Conservation (phyloP, 805 yeast species). For the Ogataea parapolymorpha region DNA sequence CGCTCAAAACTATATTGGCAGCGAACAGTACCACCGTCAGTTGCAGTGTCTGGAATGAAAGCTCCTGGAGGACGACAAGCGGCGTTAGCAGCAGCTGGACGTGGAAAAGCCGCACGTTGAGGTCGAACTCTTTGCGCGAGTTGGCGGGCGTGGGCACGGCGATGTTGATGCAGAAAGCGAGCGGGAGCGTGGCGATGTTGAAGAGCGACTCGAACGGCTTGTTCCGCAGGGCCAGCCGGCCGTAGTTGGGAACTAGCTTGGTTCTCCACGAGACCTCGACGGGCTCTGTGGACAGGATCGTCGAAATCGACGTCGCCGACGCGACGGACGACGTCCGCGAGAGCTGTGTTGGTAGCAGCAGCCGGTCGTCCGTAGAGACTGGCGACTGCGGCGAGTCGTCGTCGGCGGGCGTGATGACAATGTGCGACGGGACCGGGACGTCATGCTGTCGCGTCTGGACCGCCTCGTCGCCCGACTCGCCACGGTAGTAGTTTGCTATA, state of each 20-base stretch:
- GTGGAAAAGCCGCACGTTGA: slow-evolving; percentile 25
- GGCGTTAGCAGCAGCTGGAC: slow-evolving; percentile 30
- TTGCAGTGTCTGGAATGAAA: not conserved
- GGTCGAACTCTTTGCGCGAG: slow-evolving; percentile 17
- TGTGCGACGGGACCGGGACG: slow-evolving; percentile 8
- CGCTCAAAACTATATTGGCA: slow-evolving; percentile 2
- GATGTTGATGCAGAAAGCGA: slow-evolving; percentile 23
- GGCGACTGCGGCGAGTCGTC: not conserved
- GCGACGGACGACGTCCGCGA: slow-evolving; percentile 10
- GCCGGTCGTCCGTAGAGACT: not conserved
- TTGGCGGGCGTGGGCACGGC: slow-evolving; percentile 29
- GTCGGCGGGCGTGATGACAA: slow-evolving; percentile 16
- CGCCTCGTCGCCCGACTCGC: not conserved
- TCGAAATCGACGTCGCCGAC: slow-evolving; percentile 12
- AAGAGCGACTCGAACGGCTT: slow-evolving; percentile 25
- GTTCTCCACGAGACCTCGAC: slow-evolving; percentile 8
- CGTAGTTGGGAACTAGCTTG: slow-evolving; percentile 17
- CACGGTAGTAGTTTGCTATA: slow-evolving; percentile 8
- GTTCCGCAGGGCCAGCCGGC: slow-evolving; percentile 3
- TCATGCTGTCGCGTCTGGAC: not conserved
- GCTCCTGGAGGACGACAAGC: slow-evolving; percentile 6
- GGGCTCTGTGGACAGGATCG: slow-evolving; percentile 13
- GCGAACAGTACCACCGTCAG: slow-evolving; percentile 1
- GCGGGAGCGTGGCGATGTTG: slow-evolving; percentile 26
- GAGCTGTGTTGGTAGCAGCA: slow-evolving; percentile 2